phyloP scores from a whole-genome alignment of 2,329 filamentous ascomycete genomes.

The Pseudogymnoascus sp. region DNA sequence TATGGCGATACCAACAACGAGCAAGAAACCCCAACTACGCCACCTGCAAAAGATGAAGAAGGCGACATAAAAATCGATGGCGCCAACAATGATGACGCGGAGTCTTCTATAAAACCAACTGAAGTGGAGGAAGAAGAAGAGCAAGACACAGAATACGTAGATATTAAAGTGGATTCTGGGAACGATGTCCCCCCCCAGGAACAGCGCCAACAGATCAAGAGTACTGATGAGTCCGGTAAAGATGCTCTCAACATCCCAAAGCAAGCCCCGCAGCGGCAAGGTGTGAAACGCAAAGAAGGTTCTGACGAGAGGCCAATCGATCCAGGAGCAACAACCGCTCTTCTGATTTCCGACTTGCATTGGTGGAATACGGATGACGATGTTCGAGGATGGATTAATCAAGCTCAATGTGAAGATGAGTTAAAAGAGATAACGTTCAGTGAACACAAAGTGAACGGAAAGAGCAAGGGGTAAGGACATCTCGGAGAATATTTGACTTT shows the following conservation, averaged over 20 bases:
- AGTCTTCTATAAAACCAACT: constrained; percentile 7
- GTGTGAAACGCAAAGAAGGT: constrained; percentile 53
- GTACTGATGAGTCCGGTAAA: constrained; percentile 33
- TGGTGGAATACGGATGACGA: constrained; percentile 99
- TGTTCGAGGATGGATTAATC: constrained; percentile 75
- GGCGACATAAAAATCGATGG: constrained; percentile 33
- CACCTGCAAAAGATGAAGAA: constrained; percentile 27
- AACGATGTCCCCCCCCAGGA: constrained; percentile 26
- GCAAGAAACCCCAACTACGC: constrained; percentile 31
- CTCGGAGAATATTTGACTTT: neutral
- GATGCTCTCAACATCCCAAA: constrained; percentile 30
- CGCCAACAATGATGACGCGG: constrained; percentile 17
- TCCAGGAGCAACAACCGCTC: constrained; percentile 55
- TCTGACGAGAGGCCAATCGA: constrained; percentile 54
- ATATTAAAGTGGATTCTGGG: constrained; percentile 36
- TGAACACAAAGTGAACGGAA: constrained; percentile 98
- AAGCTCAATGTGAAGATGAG: constrained; percentile 75
- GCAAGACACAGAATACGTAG: constrained; percentile 32
- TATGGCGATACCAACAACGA: constrained; percentile 54
- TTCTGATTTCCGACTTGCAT: constrained; percentile 82
- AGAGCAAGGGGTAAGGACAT: constrained; percentile 76
- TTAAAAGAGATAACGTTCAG: constrained; percentile 92
- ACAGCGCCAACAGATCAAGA: constrained; percentile 36
- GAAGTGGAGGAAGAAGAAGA: constrained; percentile 34
- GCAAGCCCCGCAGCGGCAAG: constrained; percentile 41